Evolutionary conservation across 169 alveolate genomes (phyloP).

Genomic region (Eimeria necatrix): DNA sequence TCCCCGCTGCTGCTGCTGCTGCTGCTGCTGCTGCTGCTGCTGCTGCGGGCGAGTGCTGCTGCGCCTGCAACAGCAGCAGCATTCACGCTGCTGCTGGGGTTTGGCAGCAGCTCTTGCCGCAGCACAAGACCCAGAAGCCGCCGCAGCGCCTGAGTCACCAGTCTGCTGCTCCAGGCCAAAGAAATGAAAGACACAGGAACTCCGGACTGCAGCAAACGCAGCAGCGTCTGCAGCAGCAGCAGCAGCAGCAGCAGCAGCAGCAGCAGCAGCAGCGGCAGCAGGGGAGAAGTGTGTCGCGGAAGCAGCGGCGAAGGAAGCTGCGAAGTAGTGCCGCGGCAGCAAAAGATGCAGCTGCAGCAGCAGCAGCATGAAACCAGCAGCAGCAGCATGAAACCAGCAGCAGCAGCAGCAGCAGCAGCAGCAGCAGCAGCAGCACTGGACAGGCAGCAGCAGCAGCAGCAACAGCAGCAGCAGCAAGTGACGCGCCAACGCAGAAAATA

Average conservation of each 20-base stretch:
- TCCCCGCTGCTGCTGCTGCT: slow-evolving; percentile 24
- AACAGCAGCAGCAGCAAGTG: slow-evolving; percentile 20
- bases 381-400: neutral
- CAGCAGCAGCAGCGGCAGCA: neutral
- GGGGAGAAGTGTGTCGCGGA: neutral
- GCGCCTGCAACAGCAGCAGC: neutral
- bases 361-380: too few relatives aligned
- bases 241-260: slow-evolving; percentile 12
- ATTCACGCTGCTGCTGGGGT: neutral
- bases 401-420: neutral
- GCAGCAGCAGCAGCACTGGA: too few relatives aligned
- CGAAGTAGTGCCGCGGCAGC: too few relatives aligned
- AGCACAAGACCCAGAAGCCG: neutral
- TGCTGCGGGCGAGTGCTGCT: neutral
- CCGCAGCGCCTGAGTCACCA: slow-evolving; percentile 6
- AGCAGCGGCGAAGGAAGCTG: too few relatives aligned
- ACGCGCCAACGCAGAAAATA: neutral
- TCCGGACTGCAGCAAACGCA: neutral
- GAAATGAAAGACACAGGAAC: slow-evolving; percentile 36
- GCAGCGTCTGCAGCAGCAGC: slow-evolving; percentile 37
- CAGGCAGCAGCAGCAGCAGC: slow-evolving; percentile 23
- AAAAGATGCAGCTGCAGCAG: too few relatives aligned
- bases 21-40: slow-evolving; percentile 51
- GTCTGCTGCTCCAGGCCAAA: slow-evolving; percentile 25
- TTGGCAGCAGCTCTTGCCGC: neutral